Evolutionary conservation across 2,329 filamentous ascomycete genomes (phyloP).

Genomic region (Sarocladiaceae sp.): DNA sequence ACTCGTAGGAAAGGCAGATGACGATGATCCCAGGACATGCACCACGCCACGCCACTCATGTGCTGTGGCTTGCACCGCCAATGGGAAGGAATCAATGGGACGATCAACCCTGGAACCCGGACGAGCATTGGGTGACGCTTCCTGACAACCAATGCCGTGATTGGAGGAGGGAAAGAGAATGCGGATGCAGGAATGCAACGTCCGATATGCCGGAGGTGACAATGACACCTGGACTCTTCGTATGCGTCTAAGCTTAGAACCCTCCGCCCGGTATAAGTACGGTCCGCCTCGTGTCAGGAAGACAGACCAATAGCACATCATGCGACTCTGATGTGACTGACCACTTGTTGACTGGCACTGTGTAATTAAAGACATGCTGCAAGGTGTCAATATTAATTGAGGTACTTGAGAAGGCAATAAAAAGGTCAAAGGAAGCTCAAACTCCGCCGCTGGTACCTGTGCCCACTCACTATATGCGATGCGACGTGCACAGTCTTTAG

Average conservation of each 20-base stretch:
- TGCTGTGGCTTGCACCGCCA: background rate
- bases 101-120: background rate
- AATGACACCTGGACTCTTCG: background rate
- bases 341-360: background rate
- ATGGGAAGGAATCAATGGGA: background rate
- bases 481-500: background rate
- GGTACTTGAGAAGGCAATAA: background rate
- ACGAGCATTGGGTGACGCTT: no score
- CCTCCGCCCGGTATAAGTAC: no score
- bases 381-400: background rate
- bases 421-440: background rate
- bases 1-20: no score
- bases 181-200: background rate
- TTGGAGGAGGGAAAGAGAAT: background rate
- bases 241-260: no score
- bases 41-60: constrained; percentile 3
- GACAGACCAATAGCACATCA: no score
- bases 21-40: background rate
- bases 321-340: background rate
- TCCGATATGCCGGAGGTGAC: background rate
- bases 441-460: background rate
- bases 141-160: no score
- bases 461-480: no score
- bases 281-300: no score
- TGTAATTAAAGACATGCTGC: no score